A percentile compares a stretch with the other conserved stretches of the same genome.
Conservation (phyloP, 352 stramenopile genomes). For the Globisporangium iwayamae region DNA sequence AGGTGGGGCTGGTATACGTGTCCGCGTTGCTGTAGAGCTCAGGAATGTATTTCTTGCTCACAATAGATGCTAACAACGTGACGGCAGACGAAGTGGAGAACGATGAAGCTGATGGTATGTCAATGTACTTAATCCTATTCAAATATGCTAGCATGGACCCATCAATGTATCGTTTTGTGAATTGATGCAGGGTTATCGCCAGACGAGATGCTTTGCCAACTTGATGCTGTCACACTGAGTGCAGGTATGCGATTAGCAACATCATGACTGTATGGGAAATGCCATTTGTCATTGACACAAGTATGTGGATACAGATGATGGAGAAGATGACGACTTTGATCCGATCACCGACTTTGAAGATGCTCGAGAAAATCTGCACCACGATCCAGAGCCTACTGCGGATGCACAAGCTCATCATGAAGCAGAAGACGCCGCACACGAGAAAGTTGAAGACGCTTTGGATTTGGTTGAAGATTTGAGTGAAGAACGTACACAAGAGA, state of each 20-base stretch:
- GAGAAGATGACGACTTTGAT: slow-evolving; percentile 6
- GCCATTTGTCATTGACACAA: neutral
- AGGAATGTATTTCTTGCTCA: neutral
- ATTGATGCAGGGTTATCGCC: slow-evolving; percentile 14
- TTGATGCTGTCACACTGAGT: slow-evolving; percentile 22
- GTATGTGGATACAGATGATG: neutral
- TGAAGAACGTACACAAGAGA: neutral
- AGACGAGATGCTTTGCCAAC: slow-evolving; percentile 34
- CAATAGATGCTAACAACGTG: neutral
- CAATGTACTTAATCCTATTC: neutral
- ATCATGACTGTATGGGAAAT: neutral
- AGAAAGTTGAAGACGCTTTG: neutral
- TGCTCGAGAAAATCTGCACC: slow-evolving; percentile 2
- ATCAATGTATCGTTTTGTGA: neutral
- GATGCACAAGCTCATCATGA: neutral
- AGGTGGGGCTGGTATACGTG: neutral
- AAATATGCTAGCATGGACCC: too few species aligned
- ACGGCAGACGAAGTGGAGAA: neutral
- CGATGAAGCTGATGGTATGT: neutral
- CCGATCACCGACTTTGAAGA: slow-evolving; percentile 5
- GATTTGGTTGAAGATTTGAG: neutral
- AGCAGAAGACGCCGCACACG: too few species aligned
- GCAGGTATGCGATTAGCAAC: neutral
- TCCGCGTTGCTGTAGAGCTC: neutral
- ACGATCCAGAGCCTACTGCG: neutral